These are phyloP conservation scores for Candida tropicalis DNA, from an alignment of 1,139 yeast species.

Conservation along the genomic window DNA sequence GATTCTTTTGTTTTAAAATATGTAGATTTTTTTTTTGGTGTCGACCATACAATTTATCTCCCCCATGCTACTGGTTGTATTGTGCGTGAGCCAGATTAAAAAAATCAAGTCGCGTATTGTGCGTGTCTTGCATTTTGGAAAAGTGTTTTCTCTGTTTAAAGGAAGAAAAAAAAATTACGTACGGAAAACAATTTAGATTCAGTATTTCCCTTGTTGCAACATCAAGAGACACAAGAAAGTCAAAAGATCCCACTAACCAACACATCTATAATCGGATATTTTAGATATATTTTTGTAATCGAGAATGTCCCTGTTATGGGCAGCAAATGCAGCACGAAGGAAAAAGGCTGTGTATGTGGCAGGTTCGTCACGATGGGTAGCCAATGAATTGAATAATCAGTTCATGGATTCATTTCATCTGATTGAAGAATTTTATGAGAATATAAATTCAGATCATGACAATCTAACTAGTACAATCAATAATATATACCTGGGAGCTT, in stretches of 20 bases:
- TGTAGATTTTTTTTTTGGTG: background rate
- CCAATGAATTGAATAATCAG: slow-evolving; percentile 33
- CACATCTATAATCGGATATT: too few relatives aligned
- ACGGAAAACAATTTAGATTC: too few relatives aligned
- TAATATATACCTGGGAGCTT: slow-evolving; percentile 16
- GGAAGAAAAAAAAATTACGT: background rate
- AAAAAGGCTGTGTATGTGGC: slow-evolving; percentile 33
- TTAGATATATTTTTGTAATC: background rate
- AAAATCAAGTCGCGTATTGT: slow-evolving; percentile 1
- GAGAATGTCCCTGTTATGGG: slow-evolving; percentile 33
- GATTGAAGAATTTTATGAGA: slow-evolving; percentile 24
- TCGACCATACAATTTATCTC: background rate
- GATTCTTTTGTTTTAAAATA: background rate
- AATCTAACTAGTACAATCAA: slow-evolving; percentile 27
- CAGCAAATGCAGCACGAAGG: slow-evolving; percentile 32
- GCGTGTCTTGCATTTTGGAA: too few relatives aligned
- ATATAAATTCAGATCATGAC: slow-evolving; percentile 19
- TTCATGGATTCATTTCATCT: slow-evolving; percentile 30
- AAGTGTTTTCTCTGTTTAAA: background rate
- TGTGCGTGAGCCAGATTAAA: background rate
- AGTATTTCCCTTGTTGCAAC: too few relatives aligned
- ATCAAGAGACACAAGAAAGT: too few relatives aligned
- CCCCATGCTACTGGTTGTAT: background rate
- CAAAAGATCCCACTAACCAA: too few relatives aligned
- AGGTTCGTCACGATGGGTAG: slow-evolving; percentile 44